These are phyloP conservation scores for Smallanthus sonchifolius DNA, from an alignment of 129 eudicot genomes.

Conservation along the genomic window DNA sequence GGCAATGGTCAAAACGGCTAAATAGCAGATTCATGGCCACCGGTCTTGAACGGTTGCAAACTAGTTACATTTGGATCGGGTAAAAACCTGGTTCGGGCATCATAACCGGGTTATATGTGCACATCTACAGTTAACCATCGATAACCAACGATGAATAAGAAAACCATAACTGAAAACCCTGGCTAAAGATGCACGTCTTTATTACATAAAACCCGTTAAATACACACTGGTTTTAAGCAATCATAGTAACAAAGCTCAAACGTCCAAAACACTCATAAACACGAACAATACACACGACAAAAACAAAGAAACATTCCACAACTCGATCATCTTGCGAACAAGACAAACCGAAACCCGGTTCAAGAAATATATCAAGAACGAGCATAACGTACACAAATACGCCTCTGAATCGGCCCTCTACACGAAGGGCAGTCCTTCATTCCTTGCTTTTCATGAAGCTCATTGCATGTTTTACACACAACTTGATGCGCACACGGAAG, in stretches of 20 bases:
- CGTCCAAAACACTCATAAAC: constrained; percentile 11
- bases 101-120: no score
- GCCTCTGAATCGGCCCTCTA: constrained; percentile 71
- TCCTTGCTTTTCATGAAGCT: constrained; percentile 91
- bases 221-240: constrained; percentile 30
- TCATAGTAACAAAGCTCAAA: constrained; percentile 21
- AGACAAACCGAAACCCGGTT: not conserved
- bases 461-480: constrained; percentile 80
- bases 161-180: not conserved
- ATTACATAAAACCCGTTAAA: constrained; percentile 29
- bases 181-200: constrained; percentile 18
- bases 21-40: no score
- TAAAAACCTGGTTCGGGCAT: no score
- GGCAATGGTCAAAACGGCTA: no score
- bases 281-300: constrained; percentile 12
- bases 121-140: not conserved
- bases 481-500: constrained; percentile 99
- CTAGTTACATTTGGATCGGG: no score
- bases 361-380: constrained; percentile 33
- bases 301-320: not conserved
- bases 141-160: not conserved
- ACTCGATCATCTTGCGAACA: constrained; percentile 4
- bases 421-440: constrained; percentile 99
- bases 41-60: no score
- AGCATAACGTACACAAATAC: constrained; percentile 79